A percentile compares a stretch with the other conserved stretches of the same genome.
These are phyloP conservation scores for Elsinoe perseae DNA, from an alignment of 2,329 filamentous ascomycete species.

Conservation along the genomic window DNA sequence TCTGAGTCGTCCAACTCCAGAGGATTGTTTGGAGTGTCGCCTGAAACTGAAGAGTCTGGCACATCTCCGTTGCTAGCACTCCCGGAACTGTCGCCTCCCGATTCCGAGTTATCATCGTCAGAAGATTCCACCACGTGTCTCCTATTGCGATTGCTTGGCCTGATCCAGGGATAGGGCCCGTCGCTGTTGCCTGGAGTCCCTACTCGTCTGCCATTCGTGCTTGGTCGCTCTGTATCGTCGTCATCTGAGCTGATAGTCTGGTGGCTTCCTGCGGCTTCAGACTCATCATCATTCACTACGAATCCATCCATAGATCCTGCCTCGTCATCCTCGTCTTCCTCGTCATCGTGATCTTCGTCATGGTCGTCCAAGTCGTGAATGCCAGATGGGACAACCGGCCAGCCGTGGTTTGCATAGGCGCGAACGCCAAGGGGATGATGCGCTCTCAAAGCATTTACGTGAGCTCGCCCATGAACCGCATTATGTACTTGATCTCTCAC, in stretches of 20 bases:
- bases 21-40: neutral
- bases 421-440: neutral
- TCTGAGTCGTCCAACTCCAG: neutral
- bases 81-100: neutral
- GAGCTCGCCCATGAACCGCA: neutral
- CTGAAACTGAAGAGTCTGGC: neutral
- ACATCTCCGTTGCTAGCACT: neutral
- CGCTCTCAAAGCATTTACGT: neutral
- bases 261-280: slow-evolving; percentile 11
- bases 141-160: neutral
- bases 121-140: neutral
- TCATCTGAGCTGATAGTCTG: neutral
- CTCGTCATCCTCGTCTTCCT: slow-evolving; percentile 19
- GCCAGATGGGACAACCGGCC: neutral
- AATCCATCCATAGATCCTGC: slow-evolving; percentile 16
- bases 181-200: neutral
- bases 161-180: neutral
- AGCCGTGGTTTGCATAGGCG: neutral
- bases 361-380: neutral
- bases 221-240: neutral
- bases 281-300: slow-evolving; percentile 23
- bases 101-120: neutral
- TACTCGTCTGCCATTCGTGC: neutral
- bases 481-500: neutral
- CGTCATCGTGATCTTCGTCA: slow-evolving; percentile 19